A percentile compares a stretch with the other conserved stretches of the same genome.
Evolutionary conservation across 2,329 filamentous ascomycete species (phyloP).

Genomic region (Podosphaera fusca): DNA sequence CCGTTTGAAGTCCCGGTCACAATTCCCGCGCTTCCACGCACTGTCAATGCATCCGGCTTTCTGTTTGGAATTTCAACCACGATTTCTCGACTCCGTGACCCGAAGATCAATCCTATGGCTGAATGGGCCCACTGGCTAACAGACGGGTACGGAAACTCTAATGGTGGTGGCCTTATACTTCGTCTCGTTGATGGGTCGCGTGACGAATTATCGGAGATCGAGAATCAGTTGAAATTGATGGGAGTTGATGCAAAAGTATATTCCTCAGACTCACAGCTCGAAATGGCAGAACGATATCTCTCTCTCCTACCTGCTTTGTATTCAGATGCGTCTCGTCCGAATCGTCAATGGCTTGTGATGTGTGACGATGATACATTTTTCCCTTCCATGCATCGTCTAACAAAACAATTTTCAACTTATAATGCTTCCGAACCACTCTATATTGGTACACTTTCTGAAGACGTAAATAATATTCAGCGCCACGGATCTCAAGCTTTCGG

Average conservation of each 20-base stretch:
- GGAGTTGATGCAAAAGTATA: constrained; percentile 35
- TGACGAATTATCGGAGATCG: constrained; percentile 26
- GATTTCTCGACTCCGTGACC: constrained; percentile 28
- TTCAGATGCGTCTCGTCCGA: constrained; percentile 24
- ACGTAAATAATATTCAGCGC: constrained; percentile 13
- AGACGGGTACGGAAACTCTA: constrained; percentile 29
- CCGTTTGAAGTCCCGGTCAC: constrained; percentile 29
- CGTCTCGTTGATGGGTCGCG: constrained; percentile 29
- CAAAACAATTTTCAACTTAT: constrained; percentile 9
- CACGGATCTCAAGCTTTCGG: constrained; percentile 16
- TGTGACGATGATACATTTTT: constrained; percentile 17
- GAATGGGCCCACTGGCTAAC: constrained; percentile 39
- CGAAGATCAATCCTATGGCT: constrained; percentile 27
- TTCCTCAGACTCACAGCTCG: constrained; percentile 26
- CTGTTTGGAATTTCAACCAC: constrained; percentile 37
- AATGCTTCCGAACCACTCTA: constrained; percentile 12
- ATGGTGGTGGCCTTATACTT: constrained; percentile 31
- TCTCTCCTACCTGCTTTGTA: constrained; percentile 30
- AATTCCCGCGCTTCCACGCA: constrained; percentile 25
- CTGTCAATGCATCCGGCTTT: constrained; percentile 31
- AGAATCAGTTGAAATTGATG: constrained; percentile 22
- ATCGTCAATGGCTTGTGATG: constrained; percentile 20
- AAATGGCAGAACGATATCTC: constrained; percentile 36
- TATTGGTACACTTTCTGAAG: constrained; percentile 15
- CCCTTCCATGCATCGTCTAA: constrained; percentile 14